Evolutionary conservation across 257 asterid genomes (phyloP), one percentile per base, ranked within the genome.

Genomic region (Fraxinus excelsior): DNA sequence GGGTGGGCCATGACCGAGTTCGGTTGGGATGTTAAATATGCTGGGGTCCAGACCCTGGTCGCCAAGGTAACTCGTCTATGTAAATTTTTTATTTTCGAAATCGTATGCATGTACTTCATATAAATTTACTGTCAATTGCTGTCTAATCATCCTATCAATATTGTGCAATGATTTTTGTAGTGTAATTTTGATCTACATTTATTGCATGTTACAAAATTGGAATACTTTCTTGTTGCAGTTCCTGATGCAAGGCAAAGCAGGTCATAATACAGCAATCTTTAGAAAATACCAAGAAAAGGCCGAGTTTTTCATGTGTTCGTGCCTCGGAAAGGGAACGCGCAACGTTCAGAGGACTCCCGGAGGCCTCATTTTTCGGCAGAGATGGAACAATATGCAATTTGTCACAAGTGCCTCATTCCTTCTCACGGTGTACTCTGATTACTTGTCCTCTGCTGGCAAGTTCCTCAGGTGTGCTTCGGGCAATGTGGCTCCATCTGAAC

Each of bases 341-440:
- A 91, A 89, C 70, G 88, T 84, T 0, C 90, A 81, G 49, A 88
- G 34, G 76, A 92, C 95, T 16, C 94, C 94, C 0, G 97, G 87
- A 26, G 97, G 97, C 44, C 92, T 92, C 38, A 83, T 91, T 58
- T 91, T 75, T 81, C 80, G 86, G 42, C 94, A 92, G 75, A 78
- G 86, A 12, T 92, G 96, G 97, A 92, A 92, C 87, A 92, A 92
- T 72, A 70, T 92, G 91, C 97, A 92, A 80, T 92, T 91, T 85
- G 97, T 89, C 13, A 89, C 97, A 2, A 85, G 88, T 76, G 92
- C 97, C 34, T 86, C 97, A 13, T 91, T 87, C 85, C 90, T 92
- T 51, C 78, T 82, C 76, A 79, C 97, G 8, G 86, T 87, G 75
- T 92, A 92, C 88, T 87, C 97, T 11, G 95, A 92, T 70, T 90